Evolutionary conservation across 352 stramenopile genomes (phyloP).

Genomic region (Aphanomyces cochlioides): DNA sequence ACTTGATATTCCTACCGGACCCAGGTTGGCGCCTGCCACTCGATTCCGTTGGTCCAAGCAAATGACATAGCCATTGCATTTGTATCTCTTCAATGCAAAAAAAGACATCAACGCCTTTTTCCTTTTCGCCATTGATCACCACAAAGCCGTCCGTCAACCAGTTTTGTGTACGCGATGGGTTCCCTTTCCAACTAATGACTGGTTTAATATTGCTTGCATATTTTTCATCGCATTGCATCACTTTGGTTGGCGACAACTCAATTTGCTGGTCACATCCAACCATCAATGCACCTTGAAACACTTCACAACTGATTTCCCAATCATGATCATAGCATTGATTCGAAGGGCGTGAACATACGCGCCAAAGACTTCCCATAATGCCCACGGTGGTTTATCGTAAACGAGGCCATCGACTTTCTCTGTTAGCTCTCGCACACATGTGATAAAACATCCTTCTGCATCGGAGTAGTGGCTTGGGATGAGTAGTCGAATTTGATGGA

Average conservation of each 20-base stretch:
- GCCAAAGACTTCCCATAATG: not conserved
- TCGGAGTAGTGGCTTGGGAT: not conserved
- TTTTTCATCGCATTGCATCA: not conserved
- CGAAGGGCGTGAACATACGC: not conserved
- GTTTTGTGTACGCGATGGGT: not conserved
- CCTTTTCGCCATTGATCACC: not conserved
- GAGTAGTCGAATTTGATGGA: not conserved
- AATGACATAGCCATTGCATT: not conserved
- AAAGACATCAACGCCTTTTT: not conserved
- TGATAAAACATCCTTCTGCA: not conserved
- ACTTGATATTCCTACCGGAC: not conserved
- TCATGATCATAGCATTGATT: conserved; percentile 1
- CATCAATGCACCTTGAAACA: not conserved
- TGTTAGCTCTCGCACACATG: not conserved
- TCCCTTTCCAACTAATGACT: not conserved
- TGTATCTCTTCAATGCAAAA: not conserved
- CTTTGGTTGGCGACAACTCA: not conserved
- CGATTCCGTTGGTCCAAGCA: not conserved
- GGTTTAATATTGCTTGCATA: not conserved
- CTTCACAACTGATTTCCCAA: not conserved
- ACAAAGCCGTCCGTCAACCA: not conserved
- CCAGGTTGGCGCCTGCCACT: not conserved
- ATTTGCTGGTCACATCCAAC: not conserved
- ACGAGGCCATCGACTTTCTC: not conserved
- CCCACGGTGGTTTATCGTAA: not conserved